Conservation (phyloP, 371 early-diverging fungal genomes). For the Catenaria anguillulae region DNA sequence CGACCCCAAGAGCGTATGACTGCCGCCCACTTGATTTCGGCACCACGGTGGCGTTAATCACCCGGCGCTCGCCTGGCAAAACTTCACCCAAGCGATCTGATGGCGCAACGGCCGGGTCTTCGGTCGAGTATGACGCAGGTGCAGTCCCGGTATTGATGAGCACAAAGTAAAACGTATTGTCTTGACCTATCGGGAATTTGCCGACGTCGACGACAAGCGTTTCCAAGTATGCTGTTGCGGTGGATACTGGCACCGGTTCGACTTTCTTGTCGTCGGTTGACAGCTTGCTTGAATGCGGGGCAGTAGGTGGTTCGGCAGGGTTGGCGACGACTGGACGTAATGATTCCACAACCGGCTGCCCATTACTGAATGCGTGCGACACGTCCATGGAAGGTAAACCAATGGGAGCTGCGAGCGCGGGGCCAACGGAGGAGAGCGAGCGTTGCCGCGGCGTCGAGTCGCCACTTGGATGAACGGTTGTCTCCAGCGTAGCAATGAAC, state of each 20-base stretch:
- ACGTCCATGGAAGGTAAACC: no score
- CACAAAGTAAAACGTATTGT: slow-evolving; percentile 37
- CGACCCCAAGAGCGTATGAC: slow-evolving; percentile 28
- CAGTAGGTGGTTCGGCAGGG: no score
- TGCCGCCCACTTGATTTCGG: slow-evolving; percentile 39
- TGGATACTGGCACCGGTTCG: no score
- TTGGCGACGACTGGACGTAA: no score
- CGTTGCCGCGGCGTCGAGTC: no score
- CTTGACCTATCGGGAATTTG: slow-evolving; percentile 36
- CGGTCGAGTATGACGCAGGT: slow-evolving; percentile 2
- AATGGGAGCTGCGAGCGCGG: no score
- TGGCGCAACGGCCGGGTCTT: slow-evolving; percentile 18
- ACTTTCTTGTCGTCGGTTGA: no score
- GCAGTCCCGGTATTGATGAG: slow-evolving; percentile 10
- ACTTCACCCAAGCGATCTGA: slow-evolving; percentile 17
- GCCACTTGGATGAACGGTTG: no score
- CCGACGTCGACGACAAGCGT: slow-evolving; percentile 40
- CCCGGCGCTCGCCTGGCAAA: slow-evolving; percentile 35
- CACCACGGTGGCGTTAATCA: slow-evolving; percentile 40
- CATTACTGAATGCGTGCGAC: no score
- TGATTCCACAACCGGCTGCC: no score
- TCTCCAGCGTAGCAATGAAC: slow-evolving; percentile 22
- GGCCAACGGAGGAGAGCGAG: no score
- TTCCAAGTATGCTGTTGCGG: slow-evolving; percentile 16
- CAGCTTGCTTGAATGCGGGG: no score